Conservation (phyloP, 495 filamentous ascomycete species). For the Copromyces sp. region DNA sequence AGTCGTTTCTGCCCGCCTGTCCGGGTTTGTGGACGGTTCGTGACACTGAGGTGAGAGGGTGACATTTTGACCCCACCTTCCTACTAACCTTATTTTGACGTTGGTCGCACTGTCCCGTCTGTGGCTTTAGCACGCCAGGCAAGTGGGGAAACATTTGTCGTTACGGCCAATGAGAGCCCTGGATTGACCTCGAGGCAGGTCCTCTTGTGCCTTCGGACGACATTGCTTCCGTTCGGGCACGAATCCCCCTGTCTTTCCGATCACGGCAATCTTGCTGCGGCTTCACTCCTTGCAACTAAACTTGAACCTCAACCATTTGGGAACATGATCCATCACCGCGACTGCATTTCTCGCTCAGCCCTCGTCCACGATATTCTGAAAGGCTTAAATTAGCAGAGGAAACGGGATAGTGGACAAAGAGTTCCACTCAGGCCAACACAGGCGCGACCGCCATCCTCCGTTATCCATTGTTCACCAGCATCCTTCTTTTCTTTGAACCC, state of each 20-base stretch:
- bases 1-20: too few relatives aligned
- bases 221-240: not conserved
- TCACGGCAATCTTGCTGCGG: too few relatives aligned
- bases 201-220: not conserved
- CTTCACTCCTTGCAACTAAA: too few relatives aligned
- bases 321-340: not conserved
- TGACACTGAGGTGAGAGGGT: not conserved
- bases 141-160: not conserved
- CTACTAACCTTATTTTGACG: not conserved
- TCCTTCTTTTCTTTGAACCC: not conserved
- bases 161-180: too few relatives aligned
- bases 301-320: too few relatives aligned
- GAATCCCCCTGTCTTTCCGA: not conserved
- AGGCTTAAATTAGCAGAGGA: not conserved
- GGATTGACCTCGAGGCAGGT: not conserved
- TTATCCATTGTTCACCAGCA: not conserved
- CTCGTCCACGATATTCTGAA: not conserved
- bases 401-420: not conserved
- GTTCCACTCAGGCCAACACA: not conserved
- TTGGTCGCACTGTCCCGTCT: not conserved
- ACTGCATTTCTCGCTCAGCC: not conserved
- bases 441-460: not conserved
- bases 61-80: not conserved
- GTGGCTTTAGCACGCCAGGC: not conserved
- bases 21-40: too few relatives aligned